phyloP scores from a whole-genome alignment of 2,329 filamentous ascomycete genomes.

The Colletotrichum australisinense region DNA sequence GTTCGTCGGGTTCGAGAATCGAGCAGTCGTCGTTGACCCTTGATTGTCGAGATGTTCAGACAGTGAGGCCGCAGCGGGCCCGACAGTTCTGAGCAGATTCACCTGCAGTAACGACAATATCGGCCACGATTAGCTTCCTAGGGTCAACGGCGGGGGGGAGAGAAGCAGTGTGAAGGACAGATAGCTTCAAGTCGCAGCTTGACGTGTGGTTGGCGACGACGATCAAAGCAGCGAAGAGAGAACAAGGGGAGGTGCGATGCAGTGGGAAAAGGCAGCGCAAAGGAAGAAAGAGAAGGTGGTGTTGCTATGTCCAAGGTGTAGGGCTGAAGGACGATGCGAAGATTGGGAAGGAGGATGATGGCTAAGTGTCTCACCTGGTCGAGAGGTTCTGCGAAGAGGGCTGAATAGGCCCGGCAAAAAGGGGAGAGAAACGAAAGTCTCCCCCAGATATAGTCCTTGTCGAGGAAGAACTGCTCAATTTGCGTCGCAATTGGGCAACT shows the following conservation, averaged over 20 bases:
- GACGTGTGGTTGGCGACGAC: background rate
- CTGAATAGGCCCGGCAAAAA: constrained; percentile 8
- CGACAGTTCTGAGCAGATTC: constrained; percentile 12
- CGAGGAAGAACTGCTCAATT: constrained; percentile 36
- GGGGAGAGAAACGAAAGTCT: constrained; percentile 30
- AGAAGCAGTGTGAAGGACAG: constrained; percentile 27
- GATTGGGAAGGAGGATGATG: constrained; percentile 19
- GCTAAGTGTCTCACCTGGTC: constrained; percentile 34
- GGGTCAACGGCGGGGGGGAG: constrained; percentile 26
- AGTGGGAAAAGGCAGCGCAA: background rate
- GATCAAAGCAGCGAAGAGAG: background rate
- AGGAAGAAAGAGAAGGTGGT: background rate
- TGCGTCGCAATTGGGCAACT: constrained; percentile 53
- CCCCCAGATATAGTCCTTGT: constrained; percentile 29
- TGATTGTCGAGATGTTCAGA: constrained; percentile 8
- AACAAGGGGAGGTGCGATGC: background rate
- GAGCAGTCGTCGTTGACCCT: constrained; percentile 21
- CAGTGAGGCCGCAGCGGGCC: constrained; percentile 13
- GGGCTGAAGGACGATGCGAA: constrained; percentile 24
- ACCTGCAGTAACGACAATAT: constrained; percentile 15
- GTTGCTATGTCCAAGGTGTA: constrained; percentile 4
- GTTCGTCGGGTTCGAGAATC: constrained; percentile 13
- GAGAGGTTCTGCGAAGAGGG: constrained; percentile 26
- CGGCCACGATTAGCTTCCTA: constrained; percentile 28
- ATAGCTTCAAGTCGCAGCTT: constrained; percentile 26